Conservation (phyloP, 1,284 basidiomycete species). For the Agroathelia rolfsii region DNA sequence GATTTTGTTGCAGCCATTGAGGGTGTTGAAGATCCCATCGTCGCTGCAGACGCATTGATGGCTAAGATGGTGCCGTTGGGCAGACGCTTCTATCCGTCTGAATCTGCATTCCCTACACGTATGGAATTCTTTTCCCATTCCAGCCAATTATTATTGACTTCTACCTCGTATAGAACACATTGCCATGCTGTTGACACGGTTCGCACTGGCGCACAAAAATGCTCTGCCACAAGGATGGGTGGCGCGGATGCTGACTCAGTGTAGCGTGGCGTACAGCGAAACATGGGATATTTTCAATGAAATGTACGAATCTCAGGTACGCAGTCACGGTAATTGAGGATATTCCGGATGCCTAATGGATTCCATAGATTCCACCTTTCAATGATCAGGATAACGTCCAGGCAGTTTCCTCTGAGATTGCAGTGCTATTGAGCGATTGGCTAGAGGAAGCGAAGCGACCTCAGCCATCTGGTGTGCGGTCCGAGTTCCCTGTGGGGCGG, state of each 20-base stretch:
- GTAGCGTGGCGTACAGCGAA: conserved; percentile 64
- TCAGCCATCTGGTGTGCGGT: conserved; percentile 39
- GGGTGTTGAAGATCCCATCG: conserved; percentile 36
- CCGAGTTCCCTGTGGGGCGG: conserved; percentile 64
- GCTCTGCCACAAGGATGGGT: conserved; percentile 69
- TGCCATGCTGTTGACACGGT: conserved; percentile 59
- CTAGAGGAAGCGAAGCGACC: conserved; percentile 61
- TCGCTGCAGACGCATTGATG: conserved; percentile 52
- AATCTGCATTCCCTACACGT: conserved; percentile 84
- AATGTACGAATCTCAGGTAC: conserved; percentile 81
- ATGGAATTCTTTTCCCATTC: no score
- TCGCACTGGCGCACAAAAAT: conserved; percentile 53
- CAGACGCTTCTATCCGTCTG: conserved; percentile 83
- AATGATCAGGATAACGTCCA: conserved; percentile 70
- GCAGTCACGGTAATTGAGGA: conserved; percentile 12
- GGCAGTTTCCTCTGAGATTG: conserved; percentile 69
- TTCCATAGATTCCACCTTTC: conserved; percentile 66
- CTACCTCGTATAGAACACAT: conserved; percentile 43
- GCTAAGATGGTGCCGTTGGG: conserved; percentile 64
- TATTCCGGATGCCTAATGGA: conserved; percentile 6
- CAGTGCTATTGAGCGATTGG: conserved; percentile 68
- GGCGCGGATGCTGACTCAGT: conserved; percentile 65
- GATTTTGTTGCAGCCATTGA: conserved; percentile 32
- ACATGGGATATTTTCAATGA: conserved; percentile 81
- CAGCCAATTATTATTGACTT: not conserved